Evolutionary conservation across 2,329 filamentous ascomycete species (phyloP), one percentile per base, ranked within the genome.

Genomic region (Verticillium isaacii): DNA sequence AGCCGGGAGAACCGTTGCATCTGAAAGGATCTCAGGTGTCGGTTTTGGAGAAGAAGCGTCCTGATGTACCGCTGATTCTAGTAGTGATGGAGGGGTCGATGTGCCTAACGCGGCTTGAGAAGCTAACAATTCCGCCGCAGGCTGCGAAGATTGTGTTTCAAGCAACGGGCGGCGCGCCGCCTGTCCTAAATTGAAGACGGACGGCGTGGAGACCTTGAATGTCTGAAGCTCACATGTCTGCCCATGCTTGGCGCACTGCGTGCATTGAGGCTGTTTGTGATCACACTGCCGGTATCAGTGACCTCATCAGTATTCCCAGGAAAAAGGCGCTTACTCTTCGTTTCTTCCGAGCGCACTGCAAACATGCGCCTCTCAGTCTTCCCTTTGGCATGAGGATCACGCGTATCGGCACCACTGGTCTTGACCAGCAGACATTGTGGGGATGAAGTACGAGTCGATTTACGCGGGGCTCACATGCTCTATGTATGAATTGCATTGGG

Each of bases 191-290:
- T 37, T 56, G 54, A 58, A 60, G 3, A 45, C 29, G 5, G 58
- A 50, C 23, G 56, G 50, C 50, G 60, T 65, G 25, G 62, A 62
- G 17, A 60, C 36, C 60, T 64, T 65, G 62, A 65, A 65, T 11
- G 60, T 65, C 50, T 62, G 62, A 6, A 61, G 62, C 57, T 64
- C 60, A 34, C 64, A 65, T 15, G 32, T 41, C 32, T 64, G 59
- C 17, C 57, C 57, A 34, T 62, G 58, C 61, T 62, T 64, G 45
- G 59, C n/a, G 57, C 64, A 65, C 36, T 64, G 64, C 12, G 62
- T 55, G 32, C 64, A 65, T 14, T 41, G 62, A 4, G 64, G 62
- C 36, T 61, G 59, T 41, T 65, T 65, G 39, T 62, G 64, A 57
- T 65, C 64, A 59, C 64, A 65, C 64, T 65, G 57, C 32, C 23